Conservation (phyloP, 805 yeast species). For the Monosporozyma yasuniensis region DNA sequence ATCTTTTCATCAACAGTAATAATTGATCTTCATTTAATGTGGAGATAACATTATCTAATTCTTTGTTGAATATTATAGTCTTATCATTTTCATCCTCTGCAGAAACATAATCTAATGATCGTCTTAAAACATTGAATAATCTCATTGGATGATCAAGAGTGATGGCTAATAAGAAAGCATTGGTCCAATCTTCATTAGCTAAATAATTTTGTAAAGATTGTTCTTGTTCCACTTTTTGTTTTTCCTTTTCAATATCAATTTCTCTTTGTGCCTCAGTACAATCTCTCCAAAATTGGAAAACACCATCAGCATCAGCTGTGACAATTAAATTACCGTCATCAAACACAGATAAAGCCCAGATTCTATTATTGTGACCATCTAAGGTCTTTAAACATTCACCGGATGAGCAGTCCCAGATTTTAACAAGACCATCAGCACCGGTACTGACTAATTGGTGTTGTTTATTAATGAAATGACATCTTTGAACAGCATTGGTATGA, state of each 20-base stretch:
- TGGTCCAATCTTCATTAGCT: slow-evolving; percentile 67
- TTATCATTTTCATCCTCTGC: slow-evolving; percentile 29
- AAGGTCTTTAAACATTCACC: slow-evolving; percentile 79
- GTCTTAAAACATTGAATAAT: slow-evolving; percentile 65
- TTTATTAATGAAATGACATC: slow-evolving; percentile 59
- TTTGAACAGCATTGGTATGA: slow-evolving; percentile 85
- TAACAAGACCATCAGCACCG: slow-evolving; percentile 92
- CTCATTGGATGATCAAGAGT: slow-evolving; percentile 86
- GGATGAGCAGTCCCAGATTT: slow-evolving; percentile 72
- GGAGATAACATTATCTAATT: slow-evolving; percentile 57
- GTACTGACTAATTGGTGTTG: slow-evolving; percentile 59
- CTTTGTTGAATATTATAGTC: slow-evolving; percentile 29
- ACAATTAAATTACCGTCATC: slow-evolving; percentile 62
- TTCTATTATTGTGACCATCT: slow-evolving; percentile 89
- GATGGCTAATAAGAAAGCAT: slow-evolving; percentile 80
- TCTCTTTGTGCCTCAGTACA: slow-evolving; percentile 64
- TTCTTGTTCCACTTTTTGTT: slow-evolving; percentile 68
- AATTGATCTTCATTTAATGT: slow-evolving; percentile 53
- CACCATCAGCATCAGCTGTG: slow-evolving; percentile 93
- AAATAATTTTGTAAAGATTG: slow-evolving; percentile 76
- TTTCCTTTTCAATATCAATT: slow-evolving; percentile 42
- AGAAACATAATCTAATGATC: slow-evolving; percentile 39
- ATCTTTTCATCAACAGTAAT: slow-evolving; percentile 52
- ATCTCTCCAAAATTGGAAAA: slow-evolving; percentile 82
- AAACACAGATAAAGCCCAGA: slow-evolving; percentile 76